A percentile compares a stretch with the other conserved stretches of the same genome.
These are phyloP conservation scores for Ascochyta rabiei DNA, from an alignment of 2,329 filamentous ascomycete species.

Conservation along the genomic window DNA sequence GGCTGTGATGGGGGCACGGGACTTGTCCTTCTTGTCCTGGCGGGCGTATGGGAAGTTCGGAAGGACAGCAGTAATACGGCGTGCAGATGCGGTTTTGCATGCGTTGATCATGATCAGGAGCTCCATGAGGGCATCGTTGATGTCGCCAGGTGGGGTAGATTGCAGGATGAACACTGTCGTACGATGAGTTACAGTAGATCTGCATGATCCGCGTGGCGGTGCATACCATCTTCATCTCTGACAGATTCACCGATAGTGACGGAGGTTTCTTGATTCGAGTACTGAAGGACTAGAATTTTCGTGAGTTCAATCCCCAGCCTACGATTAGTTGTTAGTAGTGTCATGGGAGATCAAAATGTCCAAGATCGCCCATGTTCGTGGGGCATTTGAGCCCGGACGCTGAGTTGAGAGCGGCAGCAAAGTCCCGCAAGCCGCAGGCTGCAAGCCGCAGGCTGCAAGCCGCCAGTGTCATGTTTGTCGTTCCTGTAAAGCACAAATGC, in stretches of 20 bases:
- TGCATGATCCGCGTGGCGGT: conserved; percentile 7
- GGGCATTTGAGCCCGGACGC: conserved; percentile 41
- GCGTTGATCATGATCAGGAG: conserved; percentile 98
- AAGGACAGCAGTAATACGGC: conserved; percentile 92
- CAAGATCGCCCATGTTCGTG: conserved; percentile 70
- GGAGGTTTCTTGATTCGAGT: conserved; percentile 85
- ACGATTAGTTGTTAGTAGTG: conserved; percentile 29
- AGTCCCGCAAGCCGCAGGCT: neutral
- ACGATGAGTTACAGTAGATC: conserved; percentile 29
- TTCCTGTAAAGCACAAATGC: conserved; percentile 1
- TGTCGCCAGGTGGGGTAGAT: conserved; percentile 91
- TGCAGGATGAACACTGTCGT: conserved; percentile 86
- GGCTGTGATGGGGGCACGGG: conserved; percentile 92
- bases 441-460: neutral
- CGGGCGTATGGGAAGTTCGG: conserved; percentile 96
- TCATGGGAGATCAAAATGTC: conserved; percentile 44
- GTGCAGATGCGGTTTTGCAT: conserved; percentile 82
- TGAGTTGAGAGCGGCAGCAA: neutral
- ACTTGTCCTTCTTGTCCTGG: conserved; percentile 98
- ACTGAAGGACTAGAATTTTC: conserved; percentile 80
- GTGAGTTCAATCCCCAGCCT: conserved; percentile 79
- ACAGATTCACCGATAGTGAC: conserved; percentile 97
- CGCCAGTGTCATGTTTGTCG: neutral
- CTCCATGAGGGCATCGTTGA: conserved; percentile 98
- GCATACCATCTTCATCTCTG: conserved; percentile 86